Base-by-base conservation (phyloP, 2,329 filamentous ascomycete species). In the Alternaria infectoria region DNA sequence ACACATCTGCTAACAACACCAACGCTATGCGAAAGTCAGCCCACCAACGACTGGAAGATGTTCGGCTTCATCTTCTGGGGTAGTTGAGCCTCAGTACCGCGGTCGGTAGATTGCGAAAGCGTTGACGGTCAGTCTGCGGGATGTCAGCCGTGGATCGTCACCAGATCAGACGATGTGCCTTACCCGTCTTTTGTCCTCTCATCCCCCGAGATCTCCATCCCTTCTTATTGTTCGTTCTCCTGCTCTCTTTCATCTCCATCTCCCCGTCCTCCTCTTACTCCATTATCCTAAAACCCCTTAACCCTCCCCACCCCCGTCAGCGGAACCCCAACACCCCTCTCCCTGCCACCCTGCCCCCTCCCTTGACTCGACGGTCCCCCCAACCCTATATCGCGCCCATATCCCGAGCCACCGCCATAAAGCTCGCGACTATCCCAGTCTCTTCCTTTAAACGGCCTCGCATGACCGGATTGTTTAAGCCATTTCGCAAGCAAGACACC, bases 401-500 rank as follows among this genome's bases (percentile, higher is more conserved):
- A 65, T 0, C 66, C 68, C 9, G 59, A 57, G 2, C 66, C 61
- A 4, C 60, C 62, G 9, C 70, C 60, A 49, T 65, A 61, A 1
- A 66, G 10, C 6, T 70, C 64, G 0, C 44, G 19, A 11, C 61
- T 63, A 2, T 43, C 59, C 54, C 55, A 64, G 2, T 60, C 49
- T 12, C 49, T 58, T 6, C 64, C 62, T 13, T 66, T 66, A 11
- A 67, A 68, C 9, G 70, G 68, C 11, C 56, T 58, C n/a, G 59
- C 45, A 4, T 67, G 58, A 3, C 68, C 66, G 2, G 68, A 62
- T 46, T 72, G 71, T 19, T 71, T 70, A 6, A 72, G 61, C 62
- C 67, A 72, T 15, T 45, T 54, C 17, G 69, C 69, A 10, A 73
- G 61, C 28, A 69, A 26, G 12, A 71, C 13, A 11, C 71, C 71